These are phyloP conservation scores for Mycena sp. DNA, from an alignment of 1,284 basidiomycete genomes.

Conservation along the genomic window DNA sequence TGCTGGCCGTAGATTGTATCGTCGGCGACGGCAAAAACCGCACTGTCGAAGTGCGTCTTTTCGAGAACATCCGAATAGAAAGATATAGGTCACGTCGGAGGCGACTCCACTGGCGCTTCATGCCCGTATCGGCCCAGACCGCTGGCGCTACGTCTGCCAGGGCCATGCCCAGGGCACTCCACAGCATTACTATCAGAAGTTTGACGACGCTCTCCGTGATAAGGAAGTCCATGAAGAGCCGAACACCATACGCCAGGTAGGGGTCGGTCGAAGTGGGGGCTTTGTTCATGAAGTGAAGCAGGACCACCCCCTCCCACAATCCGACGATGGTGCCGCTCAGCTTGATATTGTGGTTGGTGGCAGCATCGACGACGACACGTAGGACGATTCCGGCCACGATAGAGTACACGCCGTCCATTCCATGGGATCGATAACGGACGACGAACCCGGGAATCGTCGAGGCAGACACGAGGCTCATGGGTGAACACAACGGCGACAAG, in stretches of 20 bases:
- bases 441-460: slow-evolving; percentile 28
- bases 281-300: slow-evolving; percentile 72
- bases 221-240: slow-evolving; percentile 74
- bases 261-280: slow-evolving; percentile 67
- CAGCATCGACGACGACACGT: slow-evolving; percentile 57
- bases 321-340: slow-evolving; percentile 67
- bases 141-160: slow-evolving; percentile 72
- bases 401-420: slow-evolving; percentile 65
- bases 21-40: slow-evolving; percentile 56
- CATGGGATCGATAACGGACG: slow-evolving; percentile 24
- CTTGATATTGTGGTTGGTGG: slow-evolving; percentile 58
- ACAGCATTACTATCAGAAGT: slow-evolving; percentile 67
- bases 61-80: slow-evolving; percentile 38
- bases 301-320: slow-evolving; percentile 78
- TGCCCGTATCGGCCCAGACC: slow-evolving; percentile 67
- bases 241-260: slow-evolving; percentile 68
- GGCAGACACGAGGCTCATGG: slow-evolving; percentile 23
- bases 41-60: slow-evolving; percentile 6
- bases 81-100: slow-evolving; percentile 58
- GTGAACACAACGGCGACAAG: neutral
- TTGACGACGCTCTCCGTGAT: slow-evolving; percentile 67
- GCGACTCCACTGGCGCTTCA: slow-evolving; percentile 62
- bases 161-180: slow-evolving; percentile 74
- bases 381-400: slow-evolving; percentile 61
- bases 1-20: slow-evolving; percentile 10